Evolutionary conservation across 768 basidiomycete genomes (phyloP), one percentile per base, ranked within the genome.

Genomic region (Hygrophorus pudorinus): DNA sequence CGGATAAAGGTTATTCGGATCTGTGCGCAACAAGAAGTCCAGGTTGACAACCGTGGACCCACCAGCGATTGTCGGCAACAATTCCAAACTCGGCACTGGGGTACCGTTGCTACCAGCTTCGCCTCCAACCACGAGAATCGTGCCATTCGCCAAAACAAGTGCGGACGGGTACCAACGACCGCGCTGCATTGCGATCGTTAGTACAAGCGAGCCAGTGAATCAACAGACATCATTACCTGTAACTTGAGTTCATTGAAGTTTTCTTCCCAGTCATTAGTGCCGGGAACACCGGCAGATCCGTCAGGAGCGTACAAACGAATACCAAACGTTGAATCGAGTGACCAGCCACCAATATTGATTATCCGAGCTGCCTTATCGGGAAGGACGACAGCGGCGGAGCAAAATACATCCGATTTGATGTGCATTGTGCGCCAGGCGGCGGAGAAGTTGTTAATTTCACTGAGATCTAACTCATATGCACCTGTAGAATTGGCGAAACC

Each of bases 231-330:
- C 56, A 63, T 24, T 34, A 80, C 80, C 71, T 86, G 85, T 18
- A 87, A 67, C 2, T 61, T 49, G 2, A 88, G 65, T 31, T 70
- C 67, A 0, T 71, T 48, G 31, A 64, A 65, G 49, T 87, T 75
- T 58, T 88, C 85, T 58, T 88, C 73, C 86, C 86, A 89, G 51
- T 88, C 81, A 42, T 77, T 79, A 4, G 82, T 86, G 5, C 77
- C 75, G 48, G 84, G 85, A 21, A 78, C 73, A 1, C 86, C 86
- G 3, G 72, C 61, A 1, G 56, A 62, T 18, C 86, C 85, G 51
- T 80, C 71, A 0, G 86, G 86, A 0, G 75, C 76, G 48, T 84
- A 88, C 12, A 89, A 59, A 21, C 86, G 72, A 24, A 89, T 65
- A 32, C 86, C 86, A 41, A 65, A 81, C 8, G 84, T 85, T 16